Base-by-base conservation (phyloP, 2,329 filamentous ascomycete species). In the Talaromyces sp. region DNA sequence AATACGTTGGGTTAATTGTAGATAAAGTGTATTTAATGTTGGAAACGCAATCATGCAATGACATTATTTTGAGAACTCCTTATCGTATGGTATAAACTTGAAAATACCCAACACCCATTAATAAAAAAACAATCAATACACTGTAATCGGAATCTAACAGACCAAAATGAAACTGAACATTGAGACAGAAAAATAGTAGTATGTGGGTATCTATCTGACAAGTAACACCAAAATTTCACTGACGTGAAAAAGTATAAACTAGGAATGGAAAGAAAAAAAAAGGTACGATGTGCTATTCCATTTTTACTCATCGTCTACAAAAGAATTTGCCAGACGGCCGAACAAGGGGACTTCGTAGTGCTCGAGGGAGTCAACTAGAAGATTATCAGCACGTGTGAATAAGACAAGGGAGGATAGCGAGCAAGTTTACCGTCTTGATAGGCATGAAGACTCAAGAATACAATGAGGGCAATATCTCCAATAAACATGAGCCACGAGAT, bases 261-360 rank as follows among this genome's bases (percentile, higher is more conserved):
- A 52, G 18, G 12, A 52, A 52, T 10, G 27, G 10, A 28, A 30
- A 28, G 30, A 4, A 52, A 5, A 16, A 30, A 52, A 30, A 30
- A 30, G 6, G 1, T 31, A 30, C 18, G 16, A 30, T 8, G 3
- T 52, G 44, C 16, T 7, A 14, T 53, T 30, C 50, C 50, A 30
- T 31, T 53, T 23, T 76, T 71, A 89, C 75, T 97, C 95, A 72
- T 96, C 91, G 70, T 97, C 94, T 61, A 98, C 83, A 72, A 97
- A 94, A 30, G 89, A 89, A 76, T 89, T 96, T 51, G 95, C 95
- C 68, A 97, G 79, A 50, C 83, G 83, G 4, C 95, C 95, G 70
- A 98, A 89, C 70, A 96, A 87, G 0, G 94, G 94, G 2, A 97
- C 83, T 75, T 98, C 93, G 65, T 88, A 96, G 73, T 94, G 79